These are phyloP conservation scores for Podaxis sp. DNA, from an alignment of 768 basidiomycete genomes.

Conservation along the genomic window DNA sequence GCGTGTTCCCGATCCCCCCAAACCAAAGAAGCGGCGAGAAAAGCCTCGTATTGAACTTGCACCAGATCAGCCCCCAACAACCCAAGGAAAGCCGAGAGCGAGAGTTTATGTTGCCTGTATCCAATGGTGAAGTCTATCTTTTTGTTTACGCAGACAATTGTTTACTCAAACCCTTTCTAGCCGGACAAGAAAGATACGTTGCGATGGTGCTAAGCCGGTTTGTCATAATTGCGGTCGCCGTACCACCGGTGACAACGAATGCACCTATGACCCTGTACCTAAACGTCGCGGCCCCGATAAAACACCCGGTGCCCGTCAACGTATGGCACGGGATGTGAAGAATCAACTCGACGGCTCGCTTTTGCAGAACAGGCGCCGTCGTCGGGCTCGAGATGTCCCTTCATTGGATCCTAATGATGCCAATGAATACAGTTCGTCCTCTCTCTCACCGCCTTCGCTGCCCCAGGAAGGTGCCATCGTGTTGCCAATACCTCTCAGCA, in stretches of 20 bases:
- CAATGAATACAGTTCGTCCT: not conserved
- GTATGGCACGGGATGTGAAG: constrained; percentile 43
- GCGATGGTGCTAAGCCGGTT: constrained; percentile 75
- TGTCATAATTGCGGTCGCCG: constrained; percentile 75
- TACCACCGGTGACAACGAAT: constrained; percentile 42
- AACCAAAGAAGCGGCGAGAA: constrained; percentile 48
- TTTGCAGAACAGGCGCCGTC: constrained; percentile 29
- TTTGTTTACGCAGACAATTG: constrained; percentile 9
- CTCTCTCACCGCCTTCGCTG: constrained; percentile 8
- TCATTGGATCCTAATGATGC: not conserved
- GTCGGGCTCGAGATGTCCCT: constrained; percentile 29
- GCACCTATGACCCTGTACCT: constrained; percentile 68
- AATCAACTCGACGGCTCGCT: constrained; percentile 32
- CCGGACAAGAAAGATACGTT: constrained; percentile 77
- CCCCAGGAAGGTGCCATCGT: constrained; percentile 1
- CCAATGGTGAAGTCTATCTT: constrained; percentile 56
- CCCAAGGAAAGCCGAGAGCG: constrained; percentile 73
- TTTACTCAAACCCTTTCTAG: constrained; percentile 34
- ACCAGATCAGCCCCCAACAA: constrained; percentile 76
- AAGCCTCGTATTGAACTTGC: constrained; percentile 68
- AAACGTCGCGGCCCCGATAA: constrained; percentile 83
- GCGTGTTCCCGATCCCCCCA: constrained; percentile 15
- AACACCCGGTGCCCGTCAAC: constrained; percentile 76
- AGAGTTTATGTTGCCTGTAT: constrained; percentile 79
- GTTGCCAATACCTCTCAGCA: not conserved